Evolutionary conservation across 2,329 filamentous ascomycete genomes (phyloP).

Genomic region (Teratosphaeria viscida): DNA sequence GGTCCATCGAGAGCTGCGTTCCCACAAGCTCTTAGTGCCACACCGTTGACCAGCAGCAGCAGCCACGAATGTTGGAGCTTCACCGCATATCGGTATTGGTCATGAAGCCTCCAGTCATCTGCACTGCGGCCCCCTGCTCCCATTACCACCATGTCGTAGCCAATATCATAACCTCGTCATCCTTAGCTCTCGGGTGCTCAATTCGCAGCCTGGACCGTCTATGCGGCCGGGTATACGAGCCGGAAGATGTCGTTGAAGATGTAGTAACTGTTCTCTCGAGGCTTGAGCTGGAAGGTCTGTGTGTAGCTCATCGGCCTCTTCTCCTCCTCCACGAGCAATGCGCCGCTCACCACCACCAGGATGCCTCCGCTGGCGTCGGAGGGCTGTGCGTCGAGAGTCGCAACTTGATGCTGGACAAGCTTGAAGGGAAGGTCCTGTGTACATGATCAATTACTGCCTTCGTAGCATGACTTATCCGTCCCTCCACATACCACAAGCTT

Average conservation of each 20-base stretch:
- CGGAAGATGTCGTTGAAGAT: conserved; percentile 95
- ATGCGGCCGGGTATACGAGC: conserved; percentile 55
- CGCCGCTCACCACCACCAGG: conserved; percentile 79
- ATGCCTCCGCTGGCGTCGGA: conserved; percentile 57
- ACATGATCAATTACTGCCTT: not conserved
- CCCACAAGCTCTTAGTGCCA: not conserved
- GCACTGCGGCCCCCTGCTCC: not conserved
- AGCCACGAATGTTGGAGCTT: not conserved
- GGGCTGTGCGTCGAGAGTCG: conserved; percentile 76
- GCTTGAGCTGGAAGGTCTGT: conserved; percentile 76
- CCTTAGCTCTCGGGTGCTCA: not conserved
- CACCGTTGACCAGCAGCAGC: not conserved
- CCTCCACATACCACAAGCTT: conserved; percentile 61
- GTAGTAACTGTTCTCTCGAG: conserved; percentile 61
- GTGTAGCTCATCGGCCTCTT: conserved; percentile 82
- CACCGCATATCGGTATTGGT: not conserved
- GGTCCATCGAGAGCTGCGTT: not conserved
- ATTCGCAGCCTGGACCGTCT: not conserved
- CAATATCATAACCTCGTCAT: not conserved
- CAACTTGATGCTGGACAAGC: conserved; percentile 67
- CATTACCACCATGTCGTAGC: not conserved
- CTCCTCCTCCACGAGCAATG: conserved; percentile 78
- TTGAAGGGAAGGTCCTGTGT: conserved; percentile 64
- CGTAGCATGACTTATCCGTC: not conserved
- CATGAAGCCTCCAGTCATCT: not conserved